Conservation (phyloP, 805 yeast genomes). For the Wickerhamomyces xylosicus region DNA sequence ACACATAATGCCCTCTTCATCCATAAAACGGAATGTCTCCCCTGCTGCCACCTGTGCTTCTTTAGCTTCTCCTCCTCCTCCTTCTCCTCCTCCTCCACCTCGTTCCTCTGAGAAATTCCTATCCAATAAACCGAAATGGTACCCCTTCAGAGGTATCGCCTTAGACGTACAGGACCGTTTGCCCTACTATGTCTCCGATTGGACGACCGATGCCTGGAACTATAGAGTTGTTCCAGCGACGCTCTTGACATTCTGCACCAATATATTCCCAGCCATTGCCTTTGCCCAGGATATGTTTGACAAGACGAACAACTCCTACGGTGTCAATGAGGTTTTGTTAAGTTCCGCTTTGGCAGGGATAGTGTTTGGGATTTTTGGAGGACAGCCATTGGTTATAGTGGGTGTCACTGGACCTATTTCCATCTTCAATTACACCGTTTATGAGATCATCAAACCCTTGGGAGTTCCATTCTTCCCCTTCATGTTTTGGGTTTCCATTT, state of each 20-base stretch:
- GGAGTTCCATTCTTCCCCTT: conserved; percentile 55
- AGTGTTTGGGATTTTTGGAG: conserved; percentile 75
- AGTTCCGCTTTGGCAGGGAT: conserved; percentile 84
- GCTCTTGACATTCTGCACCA: conserved; percentile 78
- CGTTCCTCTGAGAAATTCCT: no score
- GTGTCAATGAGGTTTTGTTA: conserved; percentile 81
- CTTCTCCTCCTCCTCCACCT: no score
- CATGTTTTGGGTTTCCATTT: conserved; percentile 91
- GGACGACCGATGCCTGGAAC: conserved; percentile 64
- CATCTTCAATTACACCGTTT: conserved; percentile 86
- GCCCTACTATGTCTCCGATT: conserved; percentile 70
- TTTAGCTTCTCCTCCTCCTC: no score
- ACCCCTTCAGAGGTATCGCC: conserved; percentile 22
- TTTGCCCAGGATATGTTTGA: conserved; percentile 97
- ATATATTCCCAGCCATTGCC: conserved; percentile 85
- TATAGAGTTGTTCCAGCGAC: conserved; percentile 86
- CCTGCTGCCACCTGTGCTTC: no score
- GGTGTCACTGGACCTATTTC: conserved; percentile 97
- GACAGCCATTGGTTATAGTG: conserved; percentile 90
- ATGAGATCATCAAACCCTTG: conserved; percentile 50
- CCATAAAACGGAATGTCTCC: no score
- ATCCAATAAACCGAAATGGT: neutral
- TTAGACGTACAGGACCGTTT: conserved; percentile 25
- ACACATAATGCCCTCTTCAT: no score
- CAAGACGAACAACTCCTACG: conserved; percentile 76